Evolutionary conservation across 1,284 basidiomycete genomes (phyloP).

Genomic region (Bjerkandera adusta): DNA sequence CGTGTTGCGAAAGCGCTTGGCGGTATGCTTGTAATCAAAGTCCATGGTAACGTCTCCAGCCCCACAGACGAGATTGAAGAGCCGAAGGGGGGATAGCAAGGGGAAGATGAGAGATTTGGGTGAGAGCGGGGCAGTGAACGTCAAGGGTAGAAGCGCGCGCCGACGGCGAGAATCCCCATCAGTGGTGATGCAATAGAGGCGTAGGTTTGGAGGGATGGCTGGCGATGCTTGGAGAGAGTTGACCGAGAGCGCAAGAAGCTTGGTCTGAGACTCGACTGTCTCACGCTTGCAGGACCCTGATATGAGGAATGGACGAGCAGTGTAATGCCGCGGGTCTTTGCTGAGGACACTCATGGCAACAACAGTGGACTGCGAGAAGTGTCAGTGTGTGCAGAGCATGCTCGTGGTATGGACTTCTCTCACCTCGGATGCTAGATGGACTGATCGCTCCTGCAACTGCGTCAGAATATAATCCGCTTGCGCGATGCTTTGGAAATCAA

Average conservation of each 20-base stretch:
- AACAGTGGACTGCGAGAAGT: background rate
- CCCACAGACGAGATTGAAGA: conserved; percentile 32
- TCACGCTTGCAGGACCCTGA: background rate
- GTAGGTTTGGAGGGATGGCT: too few species aligned
- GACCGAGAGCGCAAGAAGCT: background rate
- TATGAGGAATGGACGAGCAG: background rate
- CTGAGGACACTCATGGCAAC: background rate
- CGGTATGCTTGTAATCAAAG: conserved; percentile 35
- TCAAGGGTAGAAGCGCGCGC: conserved; percentile 1
- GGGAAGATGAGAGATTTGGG: conserved; percentile 5
- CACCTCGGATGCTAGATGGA: background rate
- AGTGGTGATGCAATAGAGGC: conserved; percentile 22
- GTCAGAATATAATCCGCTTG: background rate
- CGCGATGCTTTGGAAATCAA: background rate
- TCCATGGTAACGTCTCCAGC: conserved; percentile 33
- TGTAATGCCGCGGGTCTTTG: background rate
- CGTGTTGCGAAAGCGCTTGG: conserved; percentile 32
- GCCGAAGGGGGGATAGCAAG: conserved; percentile 23
- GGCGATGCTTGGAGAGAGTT: background rate
- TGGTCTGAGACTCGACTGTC: background rate
- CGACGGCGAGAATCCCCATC: conserved; percentile 31
- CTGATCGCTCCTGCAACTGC: background rate
- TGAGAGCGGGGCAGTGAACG: too few species aligned
- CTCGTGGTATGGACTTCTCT: too few species aligned
- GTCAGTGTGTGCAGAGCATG: too few species aligned